Conservation (phyloP, 202 grass and related monocot species). For the Zizania palustris region DNA sequence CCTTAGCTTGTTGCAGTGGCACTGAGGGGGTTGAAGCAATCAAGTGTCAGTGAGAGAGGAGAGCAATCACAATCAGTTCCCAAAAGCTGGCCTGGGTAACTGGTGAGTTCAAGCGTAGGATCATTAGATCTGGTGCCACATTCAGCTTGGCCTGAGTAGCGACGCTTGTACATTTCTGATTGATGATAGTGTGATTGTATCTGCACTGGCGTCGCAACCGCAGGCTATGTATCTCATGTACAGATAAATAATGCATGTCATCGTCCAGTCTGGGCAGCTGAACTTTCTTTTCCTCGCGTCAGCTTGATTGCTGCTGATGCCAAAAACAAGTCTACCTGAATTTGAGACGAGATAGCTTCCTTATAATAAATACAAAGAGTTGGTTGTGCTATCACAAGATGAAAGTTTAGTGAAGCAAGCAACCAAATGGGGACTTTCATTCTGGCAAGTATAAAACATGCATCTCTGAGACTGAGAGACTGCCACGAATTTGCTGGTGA, state of each 20-base stretch:
- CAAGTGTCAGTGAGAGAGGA: constrained; percentile 15
- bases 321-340: background rate
- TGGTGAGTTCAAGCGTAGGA: background rate
- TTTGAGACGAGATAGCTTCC: background rate
- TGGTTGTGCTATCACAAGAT: background rate
- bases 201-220: background rate
- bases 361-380: background rate
- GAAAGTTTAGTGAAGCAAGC: background rate
- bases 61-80: constrained; percentile 13
- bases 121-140: background rate
- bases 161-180: background rate
- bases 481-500: background rate
- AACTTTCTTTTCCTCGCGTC: too few species aligned
- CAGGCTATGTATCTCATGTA: background rate
- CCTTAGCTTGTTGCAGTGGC: constrained; percentile 51
- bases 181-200: background rate
- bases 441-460: background rate
- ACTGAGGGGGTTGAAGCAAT: constrained; percentile 48
- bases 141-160: background rate
- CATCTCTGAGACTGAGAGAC: background rate
- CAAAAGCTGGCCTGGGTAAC: background rate
- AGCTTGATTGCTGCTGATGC: background rate
- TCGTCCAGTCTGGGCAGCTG: too few species aligned
- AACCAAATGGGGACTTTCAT: background rate
- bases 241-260: too few species aligned